Conservation (phyloP, 1,284 basidiomycete genomes). For the Moniliella sp. region DNA sequence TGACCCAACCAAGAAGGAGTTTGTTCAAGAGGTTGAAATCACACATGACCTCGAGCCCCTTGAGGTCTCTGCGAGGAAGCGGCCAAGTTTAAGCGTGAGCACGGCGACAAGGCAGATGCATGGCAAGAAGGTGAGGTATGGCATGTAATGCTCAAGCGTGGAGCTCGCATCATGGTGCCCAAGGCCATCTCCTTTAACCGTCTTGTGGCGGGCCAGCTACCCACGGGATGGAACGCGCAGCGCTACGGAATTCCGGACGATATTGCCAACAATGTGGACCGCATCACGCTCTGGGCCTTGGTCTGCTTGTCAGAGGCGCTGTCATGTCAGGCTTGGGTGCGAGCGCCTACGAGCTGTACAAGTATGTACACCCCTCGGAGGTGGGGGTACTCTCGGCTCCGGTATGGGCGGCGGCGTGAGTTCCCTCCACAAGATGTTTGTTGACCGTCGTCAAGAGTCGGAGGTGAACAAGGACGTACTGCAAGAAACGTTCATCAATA, state of each 20-base stretch:
- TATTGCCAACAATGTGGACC: slow-evolving; percentile 79
- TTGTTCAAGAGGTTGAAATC: slow-evolving; percentile 88
- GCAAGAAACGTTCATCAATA: slow-evolving; percentile 56
- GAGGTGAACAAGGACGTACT: slow-evolving; percentile 94
- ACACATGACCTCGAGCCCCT: slow-evolving; percentile 88
- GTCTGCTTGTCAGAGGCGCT: slow-evolving; percentile 82
- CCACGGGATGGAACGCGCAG: slow-evolving; percentile 85
- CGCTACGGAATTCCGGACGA: slow-evolving; percentile 91
- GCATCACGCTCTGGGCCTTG: slow-evolving; percentile 77
- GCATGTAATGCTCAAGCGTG: slow-evolving; percentile 96
- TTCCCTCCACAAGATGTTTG: slow-evolving; percentile 54
- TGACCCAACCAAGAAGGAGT: slow-evolving; percentile 85
- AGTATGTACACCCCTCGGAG: slow-evolving; percentile 83
- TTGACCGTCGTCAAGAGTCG: slow-evolving; percentile 84
- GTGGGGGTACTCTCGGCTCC: slow-evolving; percentile 43
- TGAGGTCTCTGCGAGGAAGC: slow-evolving; percentile 76
- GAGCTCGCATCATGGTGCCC: slow-evolving; percentile 72
- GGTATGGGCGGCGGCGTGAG: slow-evolving; percentile 88
- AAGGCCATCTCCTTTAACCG: slow-evolving; percentile 89
- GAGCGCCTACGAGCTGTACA: slow-evolving; percentile 56
- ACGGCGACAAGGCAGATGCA: slow-evolving; percentile 83
- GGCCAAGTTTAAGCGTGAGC: slow-evolving; percentile 81
- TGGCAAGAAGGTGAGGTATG: slow-evolving; percentile 59
- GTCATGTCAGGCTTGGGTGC: slow-evolving; percentile 86
- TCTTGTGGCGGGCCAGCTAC: slow-evolving; percentile 80